These are phyloP conservation scores for Tolypocladium ovalisporum DNA, from an alignment of 2,329 filamentous ascomycete genomes.

Conservation along the genomic window DNA sequence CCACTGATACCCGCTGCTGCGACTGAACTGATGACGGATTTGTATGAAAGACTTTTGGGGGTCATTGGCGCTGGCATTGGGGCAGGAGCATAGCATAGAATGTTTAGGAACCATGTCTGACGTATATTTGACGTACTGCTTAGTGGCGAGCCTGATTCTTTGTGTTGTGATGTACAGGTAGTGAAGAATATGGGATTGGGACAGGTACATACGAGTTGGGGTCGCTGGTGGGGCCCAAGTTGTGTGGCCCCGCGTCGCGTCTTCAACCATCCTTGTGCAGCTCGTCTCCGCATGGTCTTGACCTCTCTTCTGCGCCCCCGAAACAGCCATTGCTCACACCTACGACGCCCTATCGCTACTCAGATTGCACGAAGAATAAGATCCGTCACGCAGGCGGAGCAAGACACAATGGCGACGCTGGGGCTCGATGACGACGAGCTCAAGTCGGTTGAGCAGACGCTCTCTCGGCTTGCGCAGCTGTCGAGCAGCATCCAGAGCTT, in stretches of 20 bases:
- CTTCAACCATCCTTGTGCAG: background rate
- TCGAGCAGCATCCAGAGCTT: slow-evolving; percentile 58
- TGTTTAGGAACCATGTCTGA: too few species aligned
- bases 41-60: background rate
- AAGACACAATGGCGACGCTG: slow-evolving; percentile 27
- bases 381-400: background rate
- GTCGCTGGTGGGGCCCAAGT: background rate
- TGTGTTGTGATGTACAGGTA: background rate
- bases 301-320: background rate
- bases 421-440: slow-evolving; percentile 47
- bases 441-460: slow-evolving; percentile 60
- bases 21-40: background rate
- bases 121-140: background rate
- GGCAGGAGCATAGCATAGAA: background rate
- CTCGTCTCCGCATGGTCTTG: background rate
- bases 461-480: slow-evolving; percentile 57
- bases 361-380: background rate
- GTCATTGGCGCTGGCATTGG: background rate
- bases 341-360: background rate
- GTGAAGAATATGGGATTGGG: background rate
- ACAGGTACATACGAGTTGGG: background rate
- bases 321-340: background rate
- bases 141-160: background rate
- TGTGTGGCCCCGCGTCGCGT: background rate
- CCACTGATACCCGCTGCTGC: slow-evolving; percentile 1